Evolutionary conservation across 495 filamentous ascomycete species (phyloP), one percentile per base, ranked within the genome.

Genomic region (Trichoderma gamsii): DNA sequence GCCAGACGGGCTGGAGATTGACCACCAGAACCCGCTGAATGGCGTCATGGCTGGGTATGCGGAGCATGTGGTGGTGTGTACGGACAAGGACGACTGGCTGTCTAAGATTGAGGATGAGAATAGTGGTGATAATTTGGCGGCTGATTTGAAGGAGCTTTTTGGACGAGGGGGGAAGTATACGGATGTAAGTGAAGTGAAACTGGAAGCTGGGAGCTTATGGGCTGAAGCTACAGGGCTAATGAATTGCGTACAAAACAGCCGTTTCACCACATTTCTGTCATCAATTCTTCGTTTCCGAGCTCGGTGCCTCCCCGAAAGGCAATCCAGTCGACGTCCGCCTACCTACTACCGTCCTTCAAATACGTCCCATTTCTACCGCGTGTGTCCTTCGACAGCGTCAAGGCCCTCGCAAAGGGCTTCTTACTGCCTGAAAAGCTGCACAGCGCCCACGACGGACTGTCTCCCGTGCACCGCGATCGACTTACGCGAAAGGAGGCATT

Each of bases 61-160:
- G 21, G 87, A 92, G 70, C 93, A 98, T 67, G 82, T 97, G 4
- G 75, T 99, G 3, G 81, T 97, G 18, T 90, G 86, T 68, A 97
- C 93, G 0, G 92, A 91, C 9, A 84, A 87, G 68, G 73, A 80
- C 25, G 91, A 97, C 76, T 99, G 95, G 95, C 83, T 83, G 21
- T 93, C 75, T 80, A 89, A 76, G 75, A 97, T 83, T 67, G 83
- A 85, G 67, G 81, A 82, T 23, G 81, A 82, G 49, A 79, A 83
- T 67, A 72, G 75, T 63, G 82, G 79, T 21, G 81, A 83, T n/a
- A 86, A 87, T 69, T 78, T 97, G 11, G 90, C 88, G 1, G 85
- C 88, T 64, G 85, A 86, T 51, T 73, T 97, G 69, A 94, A 90
- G 76, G 77, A 79, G 38, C 72, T 92, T 29, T 71, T 92, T 49